Conservation (phyloP, 306 rosid genomes). For the Prosopis cineraria region DNA sequence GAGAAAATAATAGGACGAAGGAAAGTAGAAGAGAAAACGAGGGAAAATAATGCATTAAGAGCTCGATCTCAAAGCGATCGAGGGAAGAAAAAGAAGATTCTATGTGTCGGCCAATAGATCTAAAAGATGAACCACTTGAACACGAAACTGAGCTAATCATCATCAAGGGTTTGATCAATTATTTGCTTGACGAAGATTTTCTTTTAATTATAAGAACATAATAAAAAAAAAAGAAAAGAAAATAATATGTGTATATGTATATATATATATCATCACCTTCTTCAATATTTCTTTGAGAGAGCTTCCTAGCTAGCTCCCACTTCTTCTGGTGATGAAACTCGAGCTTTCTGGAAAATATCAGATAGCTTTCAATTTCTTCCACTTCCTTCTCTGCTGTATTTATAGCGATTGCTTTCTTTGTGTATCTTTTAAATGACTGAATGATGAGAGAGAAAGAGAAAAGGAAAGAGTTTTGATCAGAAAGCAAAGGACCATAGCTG, state of each 20-base stretch:
- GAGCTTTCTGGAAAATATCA: constrained; percentile 60
- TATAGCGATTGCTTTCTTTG: constrained; percentile 66
- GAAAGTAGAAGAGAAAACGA: not conserved
- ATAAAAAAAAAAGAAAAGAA: not conserved
- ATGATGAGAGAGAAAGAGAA: not conserved
- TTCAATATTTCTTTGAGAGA: constrained; percentile 1
- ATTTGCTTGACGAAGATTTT: not conserved
- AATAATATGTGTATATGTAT: too few species aligned
- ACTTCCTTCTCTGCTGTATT: constrained; percentile 43
- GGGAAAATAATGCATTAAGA: not conserved
- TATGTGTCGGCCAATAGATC: constrained; percentile 5
- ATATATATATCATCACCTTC: not conserved
- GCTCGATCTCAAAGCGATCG: not conserved
- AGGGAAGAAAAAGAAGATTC: not conserved
- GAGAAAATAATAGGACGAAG: not conserved
- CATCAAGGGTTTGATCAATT: not conserved
- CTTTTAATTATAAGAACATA: not conserved
- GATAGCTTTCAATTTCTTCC: constrained; percentile 31
- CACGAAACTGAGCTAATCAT: constrained; percentile 3
- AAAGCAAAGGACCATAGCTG: constrained; percentile 22
- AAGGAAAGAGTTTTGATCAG: not conserved
- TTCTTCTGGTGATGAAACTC: constrained; percentile 42
- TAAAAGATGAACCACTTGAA: not conserved
- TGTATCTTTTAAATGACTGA: constrained; percentile 27
- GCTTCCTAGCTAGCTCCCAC: constrained; percentile 26